Base-by-base conservation (phyloP, 208 protist species). In the Crithidia thermophila region DNA sequence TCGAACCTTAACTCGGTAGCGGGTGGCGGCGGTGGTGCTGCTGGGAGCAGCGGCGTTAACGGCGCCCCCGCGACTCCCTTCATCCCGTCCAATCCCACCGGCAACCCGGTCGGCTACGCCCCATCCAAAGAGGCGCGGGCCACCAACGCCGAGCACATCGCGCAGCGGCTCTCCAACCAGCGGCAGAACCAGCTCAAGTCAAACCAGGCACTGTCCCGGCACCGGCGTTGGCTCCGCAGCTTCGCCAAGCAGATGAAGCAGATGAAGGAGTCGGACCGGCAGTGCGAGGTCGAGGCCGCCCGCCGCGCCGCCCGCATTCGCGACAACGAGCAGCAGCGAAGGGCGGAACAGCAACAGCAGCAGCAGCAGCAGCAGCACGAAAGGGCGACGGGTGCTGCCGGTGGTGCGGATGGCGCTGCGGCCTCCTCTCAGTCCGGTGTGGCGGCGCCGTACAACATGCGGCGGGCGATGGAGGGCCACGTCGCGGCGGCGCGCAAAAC, bases 221-320 rank as follows among this genome's bases (percentile, higher is more conserved):
- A 97, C 71, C 77, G 79, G 14, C 81, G 79, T n/a, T 97, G 92
- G 90, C 83, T 97, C 25, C 83, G 72, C 50, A 87, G 76, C 67
- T 95, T 97, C 59, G 85, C 90, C 2, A 40, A 79, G 28, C 82
- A 92, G 58, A 81, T 95, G 77, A 85, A 91, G 67, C n/a, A 57
- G 21, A 94, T 95, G 88, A 87, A 91, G 74, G 61, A 85, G 42
- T 80, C 83, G 0, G 87, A 95, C 10, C 55, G 87, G 20, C 70
- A 89, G 46, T 75, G 68, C 13, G 82, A 93, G 57, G 80, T 94
- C 50, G 82, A 85, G 68, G 67, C 72, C 5, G 84, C 90, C n/a
- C 78, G 67, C 37, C 71, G 77, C 8, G 80, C 84, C 4, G 82
- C 75, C 18, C 65, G 71, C 7, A 28, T 91, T 8, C 77, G 82